Evolutionary conservation across 306 rosid species (phyloP).

Genomic region (Gynostemma pentaphyllum): DNA sequence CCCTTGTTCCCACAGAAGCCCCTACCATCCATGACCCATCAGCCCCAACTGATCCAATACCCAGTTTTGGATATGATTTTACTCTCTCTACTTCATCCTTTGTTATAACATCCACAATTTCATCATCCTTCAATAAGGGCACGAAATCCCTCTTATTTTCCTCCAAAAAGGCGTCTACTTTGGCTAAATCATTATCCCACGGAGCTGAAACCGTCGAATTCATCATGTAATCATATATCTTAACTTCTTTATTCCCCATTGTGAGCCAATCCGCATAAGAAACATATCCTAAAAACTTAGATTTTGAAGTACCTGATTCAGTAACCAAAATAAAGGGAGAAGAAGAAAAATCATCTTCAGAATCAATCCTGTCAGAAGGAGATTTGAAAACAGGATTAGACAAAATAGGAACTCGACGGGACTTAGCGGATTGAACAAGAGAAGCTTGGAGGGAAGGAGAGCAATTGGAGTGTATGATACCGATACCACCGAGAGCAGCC

Average conservation of each 20-base stretch:
- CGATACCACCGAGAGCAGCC: slow-evolving; percentile 75
- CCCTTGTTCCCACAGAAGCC: slow-evolving; percentile 85
- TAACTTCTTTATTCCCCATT: slow-evolving; percentile 23
- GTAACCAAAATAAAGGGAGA: slow-evolving; percentile 49
- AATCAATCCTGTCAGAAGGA: slow-evolving; percentile 27
- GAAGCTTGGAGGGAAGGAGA: slow-evolving; percentile 40
- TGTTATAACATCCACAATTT: slow-evolving; percentile 45
- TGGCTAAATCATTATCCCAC: slow-evolving; percentile 35
- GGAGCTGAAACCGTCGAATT: slow-evolving; percentile 24
- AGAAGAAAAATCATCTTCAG: slow-evolving; percentile 33
- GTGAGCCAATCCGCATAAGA: slow-evolving; percentile 33
- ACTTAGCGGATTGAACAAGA: slow-evolving; percentile 46
- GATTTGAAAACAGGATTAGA: slow-evolving; percentile 40
- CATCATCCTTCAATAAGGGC: slow-evolving; percentile 31
- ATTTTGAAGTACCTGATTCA: slow-evolving; percentile 28
- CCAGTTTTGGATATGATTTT: slow-evolving; percentile 55
- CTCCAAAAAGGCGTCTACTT: slow-evolving; percentile 23
- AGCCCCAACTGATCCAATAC: slow-evolving; percentile 43
- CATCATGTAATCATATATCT: slow-evolving; percentile 38
- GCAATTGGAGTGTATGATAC: slow-evolving; percentile 51
- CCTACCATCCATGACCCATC: slow-evolving; percentile 77
- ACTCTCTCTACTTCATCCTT: slow-evolving; percentile 63
- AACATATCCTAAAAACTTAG: slow-evolving; percentile 52
- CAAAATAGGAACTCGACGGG: slow-evolving; percentile 64
- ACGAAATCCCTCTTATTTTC: slow-evolving; percentile 27